Evolutionary conservation across 2,329 filamentous ascomycete genomes (phyloP), one percentile per base, ranked within the genome.

Genomic region (Colletotrichum camelliae): DNA sequence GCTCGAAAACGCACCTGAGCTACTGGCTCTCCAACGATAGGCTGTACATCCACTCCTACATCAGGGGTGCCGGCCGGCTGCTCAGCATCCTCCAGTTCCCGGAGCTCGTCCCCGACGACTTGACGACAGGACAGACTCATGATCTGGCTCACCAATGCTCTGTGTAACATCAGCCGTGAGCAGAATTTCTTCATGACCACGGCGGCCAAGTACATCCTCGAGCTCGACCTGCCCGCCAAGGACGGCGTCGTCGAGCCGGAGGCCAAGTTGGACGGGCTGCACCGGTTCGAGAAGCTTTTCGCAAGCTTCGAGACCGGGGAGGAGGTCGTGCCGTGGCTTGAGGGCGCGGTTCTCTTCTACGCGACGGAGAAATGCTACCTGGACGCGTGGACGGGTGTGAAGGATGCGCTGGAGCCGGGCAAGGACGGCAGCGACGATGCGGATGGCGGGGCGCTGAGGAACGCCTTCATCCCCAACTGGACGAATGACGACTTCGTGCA

Each of bases 331-430:
- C 83, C 85, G 0, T 88, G 87, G 80, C 84, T 96, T 4, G 93
- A 95, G 81, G 93, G 92, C 7, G 87, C 95, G 77, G 89, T 95
- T 4, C 88, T 94, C n/a, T 89, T 96, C 29, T 96, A 93, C 92
- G 92, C 91, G n/a, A 95, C 93, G 2, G 94, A 96, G 84, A 91
- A 88, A 62, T 89, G 88, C 75, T 93, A 93, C 80, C 81, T 93
- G 21, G 86, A 89, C 52, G 88, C 91, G 15, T 93, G 92, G 92
- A 86, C 85, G 12, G 89, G 87, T 81, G 88, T 89, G 5, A 86
- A 82, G 77, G 77, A 81, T 6, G 83, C 88, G 78, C 81, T 85
- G 21, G 78, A 80, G 2, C 77, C 77, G 18, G 52, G 10, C 5
- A 29, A 16, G 7, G 71, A 67, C 21, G 39, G 67, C 8, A 33